Evolutionary conservation across 805 yeast species (phyloP).

Genomic region (Candida ulmi): DNA sequence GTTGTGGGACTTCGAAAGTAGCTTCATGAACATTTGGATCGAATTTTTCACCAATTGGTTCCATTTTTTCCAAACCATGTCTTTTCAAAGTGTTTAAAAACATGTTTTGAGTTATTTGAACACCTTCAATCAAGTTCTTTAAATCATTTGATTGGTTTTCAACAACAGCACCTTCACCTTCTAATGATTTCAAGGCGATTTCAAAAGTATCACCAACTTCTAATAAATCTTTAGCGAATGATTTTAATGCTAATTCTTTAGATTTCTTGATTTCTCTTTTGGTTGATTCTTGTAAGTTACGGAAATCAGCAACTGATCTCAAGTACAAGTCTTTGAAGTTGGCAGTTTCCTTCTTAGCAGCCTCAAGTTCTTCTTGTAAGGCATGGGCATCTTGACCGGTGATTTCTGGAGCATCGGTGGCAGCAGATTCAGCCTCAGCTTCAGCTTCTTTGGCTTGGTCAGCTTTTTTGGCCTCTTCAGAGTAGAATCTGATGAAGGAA

Average conservation of each 20-base stretch:
- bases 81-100: conserved; percentile 44
- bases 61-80: conserved; percentile 44
- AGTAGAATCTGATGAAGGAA: conserved; percentile 19
- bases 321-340: conserved; percentile 21
- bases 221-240: conserved; percentile 24
- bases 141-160: conserved; percentile 31
- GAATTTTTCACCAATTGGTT: conserved; percentile 42
- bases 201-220: conserved; percentile 25
- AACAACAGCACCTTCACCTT: conserved; percentile 20
- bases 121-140: conserved; percentile 46
- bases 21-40: conserved; percentile 54
- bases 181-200: conserved; percentile 22
- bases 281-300: conserved; percentile 25
- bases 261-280: conserved; percentile 25
- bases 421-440: no score
- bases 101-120: conserved; percentile 41
- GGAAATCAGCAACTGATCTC: conserved; percentile 25
- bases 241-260: conserved; percentile 23
- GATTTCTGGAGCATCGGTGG: conserved; percentile 1
- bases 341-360: conserved; percentile 21
- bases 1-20: conserved; percentile 46
- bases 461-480: conserved; percentile 22
- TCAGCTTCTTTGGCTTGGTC: conserved; percentile 9
- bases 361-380: conserved; percentile 13
- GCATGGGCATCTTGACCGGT: neutral